Base-by-base conservation (phyloP, 257 asterid genomes). In the Scutellaria barbata region DNA sequence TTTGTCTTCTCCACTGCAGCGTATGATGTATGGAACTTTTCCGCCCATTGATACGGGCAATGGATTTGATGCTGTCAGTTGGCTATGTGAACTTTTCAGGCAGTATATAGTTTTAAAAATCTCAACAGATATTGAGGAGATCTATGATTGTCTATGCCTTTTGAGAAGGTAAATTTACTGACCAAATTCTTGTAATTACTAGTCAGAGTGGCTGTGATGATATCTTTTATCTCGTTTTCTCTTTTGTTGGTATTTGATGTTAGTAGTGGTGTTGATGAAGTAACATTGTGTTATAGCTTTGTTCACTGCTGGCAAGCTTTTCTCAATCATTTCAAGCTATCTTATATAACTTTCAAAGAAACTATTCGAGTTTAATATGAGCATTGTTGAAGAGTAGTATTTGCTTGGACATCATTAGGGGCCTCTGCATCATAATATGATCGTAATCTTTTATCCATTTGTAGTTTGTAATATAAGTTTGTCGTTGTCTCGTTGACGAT, bases 121-220 rank as follows among this genome's bases (percentile, higher is more conserved):
- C 63, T 81, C 81, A 71, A 81, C 84, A 42, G 99, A 94, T 75
- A 77, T 94, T 47, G 99, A 94, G 84, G 99, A 94, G 90, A 88
- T 94, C 46, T 85, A 94, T 79, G 46, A 76, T 25, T 94, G 95
- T 64, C 40, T 77, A 10, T 75, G 95, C 85, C 85, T 88, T 74
- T 66, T 91, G 75, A 80, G 83, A 82, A 94, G 96, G 97, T 91
- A 81, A 47, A 45, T 43, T 33, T 25, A 16, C 18, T 11, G n/a
- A 40, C 13, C 30, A 47, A 52, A 47, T 52, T 58, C 25, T 67
- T 48, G 8, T 63, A 43, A 53, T 43, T 46, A 12, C 75, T 41
- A 22, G 11, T 58, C 50, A 58, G 60, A 11, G 35, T 17, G 13
- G 35, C 13, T 50, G 9, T 53, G 51, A 45, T 42, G 59, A 43